Evolutionary conservation across 345 rosid species (phyloP), one percentile per base, ranked within the genome.

Genomic region (Hypericum androsaemum): DNA sequence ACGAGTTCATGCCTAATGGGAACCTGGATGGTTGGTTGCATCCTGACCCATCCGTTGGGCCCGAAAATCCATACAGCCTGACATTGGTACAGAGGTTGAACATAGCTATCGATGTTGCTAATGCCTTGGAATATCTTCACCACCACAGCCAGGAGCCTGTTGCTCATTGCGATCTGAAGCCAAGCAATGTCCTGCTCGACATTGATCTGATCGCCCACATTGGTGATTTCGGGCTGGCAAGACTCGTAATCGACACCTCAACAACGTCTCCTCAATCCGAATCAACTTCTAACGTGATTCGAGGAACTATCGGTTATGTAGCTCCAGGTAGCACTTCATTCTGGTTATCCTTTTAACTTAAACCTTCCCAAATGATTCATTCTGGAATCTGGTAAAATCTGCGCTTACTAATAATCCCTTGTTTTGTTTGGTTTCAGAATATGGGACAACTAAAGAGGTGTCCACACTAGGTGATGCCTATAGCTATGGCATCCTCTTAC

Each of bases 151-250:
- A 65, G 8, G 46, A 54, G 5, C 52, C 75, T 10, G 55, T 71
- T 39, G 62, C 43, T 5, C 71, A 65, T 16, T 71, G 71, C 15
- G 75, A 71, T 58, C 58, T 65, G 12, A 71, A 65, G 37, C 75
- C 71, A 39, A 71, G 75, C 59, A 65, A 65, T 28, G 59, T 62
- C 37, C 65, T 66, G 6, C 47, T 71, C 3, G 68, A 71, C 5
- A 15, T 54, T 6, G 53, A 62, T 32, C 50, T 62, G 59, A 62
- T 59, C 5, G 71, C 62, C 5, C 68, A 56, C 46, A 67, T 65
- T 28, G 62, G 71, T 32, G 75, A 62, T 8, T 71, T 71, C 22
- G 75, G 68, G 41, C 41, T 71, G 28, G 68, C 75, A 9, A 71
- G 50, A 22, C 16, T 44, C 64, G 16, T 41, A 64, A 8, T 17